A percentile compares a stretch with the other conserved stretches of the same genome.
phyloP scores from a whole-genome alignment of 2,329 filamentous ascomycete genomes.

The Aspergillus tamarii region DNA sequence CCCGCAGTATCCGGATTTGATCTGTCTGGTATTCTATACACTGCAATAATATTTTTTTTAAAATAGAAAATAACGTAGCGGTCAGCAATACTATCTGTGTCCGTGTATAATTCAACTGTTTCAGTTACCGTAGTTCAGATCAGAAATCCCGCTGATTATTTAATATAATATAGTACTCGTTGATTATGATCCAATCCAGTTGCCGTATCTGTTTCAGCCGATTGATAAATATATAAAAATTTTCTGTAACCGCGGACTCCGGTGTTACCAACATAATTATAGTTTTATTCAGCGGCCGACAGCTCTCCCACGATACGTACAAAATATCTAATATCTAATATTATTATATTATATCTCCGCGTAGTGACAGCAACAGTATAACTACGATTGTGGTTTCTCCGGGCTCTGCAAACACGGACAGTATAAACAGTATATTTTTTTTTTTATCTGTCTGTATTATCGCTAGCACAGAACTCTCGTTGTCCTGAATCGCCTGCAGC shows the following conservation, averaged over 20 bases:
- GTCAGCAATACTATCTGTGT: too few relatives aligned
- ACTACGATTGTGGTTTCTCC: background rate
- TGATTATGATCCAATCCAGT: too few relatives aligned
- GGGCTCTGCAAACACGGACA: background rate
- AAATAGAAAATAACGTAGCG: too few relatives aligned
- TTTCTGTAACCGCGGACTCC: too few relatives aligned
- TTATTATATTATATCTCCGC: background rate
- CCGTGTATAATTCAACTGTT: too few relatives aligned
- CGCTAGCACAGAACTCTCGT: background rate
- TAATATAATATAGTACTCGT: conserved; percentile 16
- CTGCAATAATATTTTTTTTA: too few relatives aligned
- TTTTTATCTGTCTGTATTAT: background rate
- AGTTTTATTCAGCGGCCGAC: conserved; percentile 1
- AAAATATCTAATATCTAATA: background rate
- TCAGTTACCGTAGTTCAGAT: too few relatives aligned
- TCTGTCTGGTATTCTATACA: too few relatives aligned
- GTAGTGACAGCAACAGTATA: background rate
- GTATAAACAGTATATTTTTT: background rate
- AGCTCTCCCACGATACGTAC: conserved; percentile 14
- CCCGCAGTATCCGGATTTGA: too few relatives aligned
- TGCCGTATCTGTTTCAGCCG: too few relatives aligned
- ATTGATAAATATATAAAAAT: too few relatives aligned
- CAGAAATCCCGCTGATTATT: conserved; percentile 4
- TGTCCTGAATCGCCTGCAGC: background rate
- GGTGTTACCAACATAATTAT: conserved; percentile 15